phyloP scores from a whole-genome alignment of 495 filamentous ascomycete genomes.

The Penicillium waksmanii region DNA sequence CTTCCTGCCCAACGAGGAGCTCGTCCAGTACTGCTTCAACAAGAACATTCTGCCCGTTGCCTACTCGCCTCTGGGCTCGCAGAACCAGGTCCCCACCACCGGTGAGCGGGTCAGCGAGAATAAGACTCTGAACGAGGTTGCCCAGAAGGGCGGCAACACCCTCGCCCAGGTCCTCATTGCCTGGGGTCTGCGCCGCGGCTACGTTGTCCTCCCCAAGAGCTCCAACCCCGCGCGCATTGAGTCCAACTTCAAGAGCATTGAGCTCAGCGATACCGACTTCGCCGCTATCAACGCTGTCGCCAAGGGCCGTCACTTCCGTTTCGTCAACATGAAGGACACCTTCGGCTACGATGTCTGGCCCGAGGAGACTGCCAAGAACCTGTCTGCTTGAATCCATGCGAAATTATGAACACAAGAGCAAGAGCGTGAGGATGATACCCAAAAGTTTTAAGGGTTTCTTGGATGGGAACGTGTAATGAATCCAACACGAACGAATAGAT shows the following conservation, averaged over 20 bases:
- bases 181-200: conserved; percentile 73
- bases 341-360: conserved; percentile 59
- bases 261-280: conserved; percentile 57
- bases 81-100: conserved; percentile 63
- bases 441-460: conserved; percentile 8
- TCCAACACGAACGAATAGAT: conserved; percentile 21
- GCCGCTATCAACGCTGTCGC: conserved; percentile 63
- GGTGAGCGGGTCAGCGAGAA: conserved; percentile 65
- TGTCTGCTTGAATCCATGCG: conserved; percentile 36
- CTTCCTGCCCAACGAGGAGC: conserved; percentile 78
- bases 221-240: conserved; percentile 65
- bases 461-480: conserved; percentile 25
- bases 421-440: conserved; percentile 22
- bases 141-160: conserved; percentile 64
- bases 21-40: conserved; percentile 70
- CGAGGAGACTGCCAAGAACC: conserved; percentile 47
- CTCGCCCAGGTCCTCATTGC: conserved; percentile 68
- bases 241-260: conserved; percentile 67
- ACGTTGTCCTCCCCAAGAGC: conserved; percentile 73
- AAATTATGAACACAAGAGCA: conserved; percentile 8
- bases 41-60: conserved; percentile 73
- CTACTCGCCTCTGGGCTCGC: conserved; percentile 75
- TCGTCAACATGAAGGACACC: conserved; percentile 82
- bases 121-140: conserved; percentile 61
- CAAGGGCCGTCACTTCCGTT: conserved; percentile 63